Evolutionary conservation across 108 stramenopile species (phyloP), one percentile per base, ranked within the genome.

Genomic region (Chaetoceros muelleri): DNA sequence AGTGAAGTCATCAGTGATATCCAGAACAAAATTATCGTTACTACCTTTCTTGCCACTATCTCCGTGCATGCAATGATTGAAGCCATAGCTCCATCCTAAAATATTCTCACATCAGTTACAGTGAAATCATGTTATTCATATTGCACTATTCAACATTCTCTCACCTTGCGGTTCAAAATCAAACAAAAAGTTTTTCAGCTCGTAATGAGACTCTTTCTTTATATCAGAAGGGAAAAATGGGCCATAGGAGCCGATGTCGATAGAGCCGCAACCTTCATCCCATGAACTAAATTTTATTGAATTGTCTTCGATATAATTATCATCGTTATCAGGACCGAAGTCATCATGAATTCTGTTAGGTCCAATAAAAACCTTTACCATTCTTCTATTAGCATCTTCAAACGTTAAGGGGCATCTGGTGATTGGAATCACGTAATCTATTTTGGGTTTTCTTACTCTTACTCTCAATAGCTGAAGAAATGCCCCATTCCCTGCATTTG

Each of bases 1-100:
- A 0, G 85, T 87, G 0, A 58, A n/a, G 51, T 90, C 85, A 57
- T 80, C 79, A 13, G 89, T 86, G 22, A 90, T 79, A 45, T 90
- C 85, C 5, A 82, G 53, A 1, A 80, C 58, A 57, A 80, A 72
- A 21, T 61, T 68, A 21, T 49, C 30, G 1, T 57, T 57, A 10
- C 50, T 30, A 25, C 73, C 28, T 44, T 57, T 46, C 52, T 81
- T 78, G n/a, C 40, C 44, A 8, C 70, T 67, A 34, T 45, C 64
- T 20, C 20, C 52, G 29, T 20, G 19, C 60, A 17, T 28, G 16
- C 24, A 28, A 13, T 45, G 25, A 24, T 30, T 17, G 19, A 58
- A 16, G 16, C 20, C 66, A 57, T 66, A 71, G 26, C 62, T 50
- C 73, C 62, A 73, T 34, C 55, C 28, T 13, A 13, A 48, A 2